Base-by-base conservation (phyloP, 2,329 filamentous ascomycete genomes). In the Zasmidium citrigriseum region DNA sequence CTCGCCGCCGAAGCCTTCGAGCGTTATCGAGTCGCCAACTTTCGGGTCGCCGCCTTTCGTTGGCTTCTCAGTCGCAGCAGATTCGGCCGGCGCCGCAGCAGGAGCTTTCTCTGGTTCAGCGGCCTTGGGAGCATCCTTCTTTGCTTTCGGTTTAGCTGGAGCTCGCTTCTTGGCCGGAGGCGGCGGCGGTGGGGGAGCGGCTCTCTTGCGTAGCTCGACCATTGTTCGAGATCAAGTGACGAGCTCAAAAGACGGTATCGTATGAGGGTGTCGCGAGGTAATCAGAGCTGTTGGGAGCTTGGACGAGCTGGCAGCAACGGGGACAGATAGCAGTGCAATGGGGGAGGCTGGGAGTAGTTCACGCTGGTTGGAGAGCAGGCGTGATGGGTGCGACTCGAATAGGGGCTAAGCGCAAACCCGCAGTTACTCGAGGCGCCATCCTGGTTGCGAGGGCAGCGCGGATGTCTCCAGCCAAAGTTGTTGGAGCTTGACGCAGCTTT, bases 131-230 rank as follows among this genome's bases (percentile, higher is more conserved):
- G 66, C 64, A 48, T 62, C 64, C 27, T 62, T 62, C 52, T 71
- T 70, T 51, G 66, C 69, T 60, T 74, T 75, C 14, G 67, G 61
- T 65, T 71, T 78, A 71, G 59, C 59, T 11, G 67, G 59, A 46
- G 75, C 71, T 27, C 72, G 72, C 56, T 78, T 73, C 67, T 78
- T 79, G 63, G 80, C 80, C 49, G 78, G 75, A 25, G 75, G 76
- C 52, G 77, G 74, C 46, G 79, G 75, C 57, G 79, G 77, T 24
- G 80, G 78, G 45, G 81, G 79, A 49, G 83, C 80, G 72, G 86
- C 85, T 72, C 85, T 83, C 75, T 87, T 87, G 71, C 85, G 81
- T 51, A 87, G 79, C 74, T 86, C 84, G 62, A 86, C 83, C 78
- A 81, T 81, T 20, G 53, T 57, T 18, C 16, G 16, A 16, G 21